phyloP scores from a whole-genome alignment of 2,329 filamentous ascomycete genomes.

The Colletotrichum sp. region DNA sequence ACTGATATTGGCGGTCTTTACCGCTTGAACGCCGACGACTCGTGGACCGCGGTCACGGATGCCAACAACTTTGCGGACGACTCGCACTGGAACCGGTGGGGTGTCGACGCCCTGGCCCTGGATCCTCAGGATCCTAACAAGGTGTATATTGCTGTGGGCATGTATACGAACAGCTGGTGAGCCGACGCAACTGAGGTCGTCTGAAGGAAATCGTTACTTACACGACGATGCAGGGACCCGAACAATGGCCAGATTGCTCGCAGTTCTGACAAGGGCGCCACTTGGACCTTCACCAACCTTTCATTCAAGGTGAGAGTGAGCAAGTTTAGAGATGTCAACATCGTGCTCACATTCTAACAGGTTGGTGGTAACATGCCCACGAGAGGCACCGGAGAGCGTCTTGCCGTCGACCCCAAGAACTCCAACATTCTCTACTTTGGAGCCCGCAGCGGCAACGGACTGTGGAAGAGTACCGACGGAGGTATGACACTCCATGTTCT shows the following conservation, averaged over 20 bases:
- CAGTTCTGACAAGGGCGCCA: constrained; percentile 57
- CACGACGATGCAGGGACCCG: constrained; percentile 45
- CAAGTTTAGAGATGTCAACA: accelerated
- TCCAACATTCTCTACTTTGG: constrained; percentile 64
- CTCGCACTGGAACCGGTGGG: constrained; percentile 59
- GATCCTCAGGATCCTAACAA: constrained; percentile 58
- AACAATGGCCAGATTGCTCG: constrained; percentile 60
- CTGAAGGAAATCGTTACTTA: background rate
- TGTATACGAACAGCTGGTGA: constrained; percentile 63
- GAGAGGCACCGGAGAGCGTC: constrained; percentile 62
- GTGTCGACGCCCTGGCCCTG: constrained; percentile 60
- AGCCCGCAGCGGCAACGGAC: constrained; percentile 61
- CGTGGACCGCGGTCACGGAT: constrained; percentile 60
- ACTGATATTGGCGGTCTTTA: constrained; percentile 65
- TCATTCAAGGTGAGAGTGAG: constrained; percentile 50
- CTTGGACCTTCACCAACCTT: constrained; percentile 54
- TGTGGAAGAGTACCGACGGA: constrained; percentile 63
- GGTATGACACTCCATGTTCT: constrained; percentile 55
- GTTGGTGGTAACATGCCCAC: constrained; percentile 68
- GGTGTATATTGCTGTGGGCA: constrained; percentile 59
- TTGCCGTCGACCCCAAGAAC: constrained; percentile 63
- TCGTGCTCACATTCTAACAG: background rate
- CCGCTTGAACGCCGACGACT: constrained; percentile 59
- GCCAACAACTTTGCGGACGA: constrained; percentile 40
- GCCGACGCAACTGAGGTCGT: background rate